A percentile compares a stretch with the other conserved stretches of the same genome.
Conservation (phyloP, 805 yeast species). For the Cyberlindnera meyerae region DNA sequence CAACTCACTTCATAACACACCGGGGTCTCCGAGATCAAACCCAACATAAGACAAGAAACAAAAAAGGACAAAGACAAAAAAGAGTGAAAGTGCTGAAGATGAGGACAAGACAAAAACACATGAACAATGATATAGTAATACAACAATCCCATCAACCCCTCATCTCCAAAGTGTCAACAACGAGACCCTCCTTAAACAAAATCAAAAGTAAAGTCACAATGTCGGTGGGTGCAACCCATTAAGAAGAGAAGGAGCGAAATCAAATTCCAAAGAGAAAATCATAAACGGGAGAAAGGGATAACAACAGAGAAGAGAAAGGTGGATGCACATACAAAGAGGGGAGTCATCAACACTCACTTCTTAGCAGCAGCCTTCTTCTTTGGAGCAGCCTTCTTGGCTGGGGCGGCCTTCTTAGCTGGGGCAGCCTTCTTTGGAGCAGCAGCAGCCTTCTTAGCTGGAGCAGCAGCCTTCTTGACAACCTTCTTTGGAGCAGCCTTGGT, state of each 20-base stretch:
- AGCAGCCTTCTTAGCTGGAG: constrained; percentile 26
- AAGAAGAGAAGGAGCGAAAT: no score
- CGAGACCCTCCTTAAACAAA: no score
- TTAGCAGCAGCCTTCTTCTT: constrained; percentile 25
- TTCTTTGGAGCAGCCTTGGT: constrained; percentile 30
- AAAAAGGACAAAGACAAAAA: no score
- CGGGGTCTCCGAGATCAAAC: no score
- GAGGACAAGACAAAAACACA: not conserved
- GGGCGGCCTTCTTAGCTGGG: constrained; percentile 23
- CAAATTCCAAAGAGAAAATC: no score
- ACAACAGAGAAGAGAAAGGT: constrained; percentile 1
- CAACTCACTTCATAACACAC: no score
- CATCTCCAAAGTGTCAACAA: no score
- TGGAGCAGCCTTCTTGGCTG: constrained; percentile 29
- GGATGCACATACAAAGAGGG: not conserved
- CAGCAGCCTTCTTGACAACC: constrained; percentile 25
- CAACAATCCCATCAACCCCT: not conserved
- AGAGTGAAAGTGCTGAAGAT: no score
- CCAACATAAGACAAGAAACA: no score
- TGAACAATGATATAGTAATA: not conserved
- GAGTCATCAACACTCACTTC: constrained; percentile 2
- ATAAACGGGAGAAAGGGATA: not conserved
- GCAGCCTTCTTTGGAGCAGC: constrained; percentile 29
- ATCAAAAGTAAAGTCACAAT: no score
- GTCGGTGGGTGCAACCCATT: no score